Percentiles rank a stretch among this genome's conserved stretches.
These are phyloP conservation scores for Plasmodium vivax DNA, from an alignment of 169 alveolate species.

Conservation along the genomic window DNA sequence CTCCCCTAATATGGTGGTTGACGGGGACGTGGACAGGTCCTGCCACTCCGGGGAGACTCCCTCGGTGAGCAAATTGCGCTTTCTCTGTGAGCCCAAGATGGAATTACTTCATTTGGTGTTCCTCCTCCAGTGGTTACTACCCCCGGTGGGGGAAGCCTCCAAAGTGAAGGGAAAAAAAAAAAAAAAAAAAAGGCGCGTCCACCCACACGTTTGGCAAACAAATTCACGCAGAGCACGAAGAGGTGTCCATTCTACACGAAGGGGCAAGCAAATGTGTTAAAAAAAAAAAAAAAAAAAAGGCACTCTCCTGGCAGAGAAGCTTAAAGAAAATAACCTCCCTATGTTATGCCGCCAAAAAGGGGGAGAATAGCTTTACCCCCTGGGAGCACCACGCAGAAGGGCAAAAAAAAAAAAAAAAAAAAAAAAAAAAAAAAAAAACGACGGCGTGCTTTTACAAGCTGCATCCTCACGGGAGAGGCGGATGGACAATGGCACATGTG, in stretches of 20 bases:
- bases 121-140: neutral
- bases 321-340: neutral
- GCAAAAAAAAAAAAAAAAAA: too few relatives aligned
- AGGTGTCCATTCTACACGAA: neutral
- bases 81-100: neutral
- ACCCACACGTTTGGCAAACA: neutral
- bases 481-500: neutral
- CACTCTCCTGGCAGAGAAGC: neutral
- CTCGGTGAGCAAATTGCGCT: neutral
- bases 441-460: neutral
- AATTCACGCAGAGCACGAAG: neutral
- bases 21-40: neutral
- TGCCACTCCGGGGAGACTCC: neutral
- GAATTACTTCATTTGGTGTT: neutral
- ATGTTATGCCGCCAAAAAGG: neutral
- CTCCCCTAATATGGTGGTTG: neutral
- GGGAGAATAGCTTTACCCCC: neutral
- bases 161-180: neutral
- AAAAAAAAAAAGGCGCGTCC: neutral
- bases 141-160: neutral
- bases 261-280: neutral
- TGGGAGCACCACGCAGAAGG: neutral
- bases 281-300: neutral
- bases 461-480: neutral
- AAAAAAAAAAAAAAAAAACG: neutral